Evolutionary conservation across 169 alveolate species (phyloP), one percentile per base, ranked within the genome.

Genomic region (Babesia bovis): DNA sequence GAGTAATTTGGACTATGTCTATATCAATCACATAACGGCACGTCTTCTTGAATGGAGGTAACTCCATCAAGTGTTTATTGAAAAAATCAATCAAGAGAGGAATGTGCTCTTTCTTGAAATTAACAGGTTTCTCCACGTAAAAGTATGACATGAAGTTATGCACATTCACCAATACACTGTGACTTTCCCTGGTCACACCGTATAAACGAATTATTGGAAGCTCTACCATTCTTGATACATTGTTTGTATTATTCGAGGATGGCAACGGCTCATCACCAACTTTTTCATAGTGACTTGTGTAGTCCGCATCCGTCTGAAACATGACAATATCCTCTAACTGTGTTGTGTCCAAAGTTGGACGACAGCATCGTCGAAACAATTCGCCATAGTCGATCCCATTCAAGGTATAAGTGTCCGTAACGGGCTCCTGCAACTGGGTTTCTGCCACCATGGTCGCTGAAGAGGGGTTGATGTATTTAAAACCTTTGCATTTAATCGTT

Each of bases 71-170:
- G 33, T 87, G 85, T 51, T 76, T 83, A 47, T 57, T 79, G 52
- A 79, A 60, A 45, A 70, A 45, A 25, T 49, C 59, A 28, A 71
- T 84, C 33, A 87, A 36, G 56, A 76, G 66, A 4, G 74, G 70
- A 12, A 87, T 30, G 53, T 87, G 85, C 17, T 76, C 89, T 36
- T 71, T 51, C 41, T 52, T 58, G 68, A 87, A 77, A 49, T 55
- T 36, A 23, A 45, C 47, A 12, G 93, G 93, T 53, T 73, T 87
- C 50, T 87, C 89, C 7, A 87, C 82, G 68, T 87, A 87, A 56
- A 87, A 87, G 45, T 87, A 87, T 7, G 93, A 90, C 71, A 67
- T 47, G 51, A 87, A 83, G 30, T 87, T 83, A 28, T 81, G 76
- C 51, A 87, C 81, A 26, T 72, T 59, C 0, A 87, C 74, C 53